Conservation (phyloP, 202 grass and related monocot genomes). For the Schoenoplectus triqueter region DNA sequence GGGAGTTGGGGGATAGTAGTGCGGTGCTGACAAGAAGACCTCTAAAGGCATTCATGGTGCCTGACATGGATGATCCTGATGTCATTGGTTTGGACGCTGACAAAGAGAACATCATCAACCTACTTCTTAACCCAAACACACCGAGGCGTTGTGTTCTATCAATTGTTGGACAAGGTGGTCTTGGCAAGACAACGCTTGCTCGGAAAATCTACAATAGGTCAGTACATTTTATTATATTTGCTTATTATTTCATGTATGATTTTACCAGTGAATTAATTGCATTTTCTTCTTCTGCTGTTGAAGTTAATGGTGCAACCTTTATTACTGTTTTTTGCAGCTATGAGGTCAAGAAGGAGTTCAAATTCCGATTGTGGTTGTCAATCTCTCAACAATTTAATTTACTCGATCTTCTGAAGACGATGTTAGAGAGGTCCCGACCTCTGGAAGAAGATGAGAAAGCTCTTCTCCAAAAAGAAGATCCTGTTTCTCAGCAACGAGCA, state of each 20-base stretch:
- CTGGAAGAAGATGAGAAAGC: background rate
- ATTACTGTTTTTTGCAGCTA: background rate
- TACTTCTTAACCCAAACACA: background rate
- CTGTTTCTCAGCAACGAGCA: background rate
- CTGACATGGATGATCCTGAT: background rate
- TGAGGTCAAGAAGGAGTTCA: conserved; percentile 7
- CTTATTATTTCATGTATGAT: background rate
- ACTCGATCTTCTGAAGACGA: conserved; percentile 2
- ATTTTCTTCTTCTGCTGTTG: background rate
- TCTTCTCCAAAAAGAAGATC: background rate
- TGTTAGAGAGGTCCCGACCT: background rate
- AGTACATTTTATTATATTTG: background rate
- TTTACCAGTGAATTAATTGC: background rate
- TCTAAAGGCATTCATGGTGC: background rate
- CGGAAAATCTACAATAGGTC: background rate
- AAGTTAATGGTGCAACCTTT: background rate
- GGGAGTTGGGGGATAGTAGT: background rate
- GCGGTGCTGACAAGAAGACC: background rate
- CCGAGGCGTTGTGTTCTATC: background rate
- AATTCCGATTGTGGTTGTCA: background rate
- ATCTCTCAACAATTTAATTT: conserved; percentile 10
- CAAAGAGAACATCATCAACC: background rate
- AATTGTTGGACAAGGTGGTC: background rate
- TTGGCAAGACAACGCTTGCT: background rate
- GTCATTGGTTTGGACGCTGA: background rate